phyloP scores from a whole-genome alignment of 1,284 basidiomycete species.

The Puccinia horiana region DNA sequence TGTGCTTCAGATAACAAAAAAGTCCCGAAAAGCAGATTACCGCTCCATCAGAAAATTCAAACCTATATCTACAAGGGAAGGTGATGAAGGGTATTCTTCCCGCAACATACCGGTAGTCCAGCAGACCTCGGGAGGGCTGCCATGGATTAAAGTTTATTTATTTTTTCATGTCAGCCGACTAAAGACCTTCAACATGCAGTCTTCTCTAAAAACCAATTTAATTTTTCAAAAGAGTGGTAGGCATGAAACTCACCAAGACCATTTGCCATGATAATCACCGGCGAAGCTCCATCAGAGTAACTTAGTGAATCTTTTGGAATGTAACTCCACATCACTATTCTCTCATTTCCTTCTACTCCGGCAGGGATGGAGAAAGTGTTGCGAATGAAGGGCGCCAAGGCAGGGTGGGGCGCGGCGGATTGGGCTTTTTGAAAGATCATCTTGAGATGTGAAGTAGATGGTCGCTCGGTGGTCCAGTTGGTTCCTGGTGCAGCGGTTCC shows the following conservation, averaged over 20 bases:
- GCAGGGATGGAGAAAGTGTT: constrained; percentile 35
- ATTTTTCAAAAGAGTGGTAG: neutral
- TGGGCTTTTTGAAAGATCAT: constrained; percentile 11
- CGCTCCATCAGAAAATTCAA: neutral
- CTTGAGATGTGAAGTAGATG: neutral
- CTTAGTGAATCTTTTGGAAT: neutral
- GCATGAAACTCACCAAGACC: constrained; percentile 32
- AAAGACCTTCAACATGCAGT: neutral
- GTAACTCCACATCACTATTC: constrained; percentile 37
- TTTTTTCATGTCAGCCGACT: neutral
- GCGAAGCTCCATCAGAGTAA: constrained; percentile 12
- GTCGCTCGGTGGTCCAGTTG: neutral
- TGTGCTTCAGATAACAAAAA: neutral
- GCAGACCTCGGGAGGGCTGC: constrained; percentile 35
- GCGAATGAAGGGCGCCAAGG: neutral
- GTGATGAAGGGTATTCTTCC: neutral
- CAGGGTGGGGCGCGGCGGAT: neutral
- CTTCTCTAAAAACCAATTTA: neutral
- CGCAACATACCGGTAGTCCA: constrained; percentile 32
- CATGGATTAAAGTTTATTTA: neutral
- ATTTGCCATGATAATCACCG: constrained; percentile 34
- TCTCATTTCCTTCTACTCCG: constrained; percentile 20
- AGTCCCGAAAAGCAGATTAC: neutral
- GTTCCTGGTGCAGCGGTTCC: neutral
- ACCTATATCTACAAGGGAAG: neutral